Conservation (phyloP, 495 filamentous ascomycete species). For the Trichocladium uniseriatum region DNA sequence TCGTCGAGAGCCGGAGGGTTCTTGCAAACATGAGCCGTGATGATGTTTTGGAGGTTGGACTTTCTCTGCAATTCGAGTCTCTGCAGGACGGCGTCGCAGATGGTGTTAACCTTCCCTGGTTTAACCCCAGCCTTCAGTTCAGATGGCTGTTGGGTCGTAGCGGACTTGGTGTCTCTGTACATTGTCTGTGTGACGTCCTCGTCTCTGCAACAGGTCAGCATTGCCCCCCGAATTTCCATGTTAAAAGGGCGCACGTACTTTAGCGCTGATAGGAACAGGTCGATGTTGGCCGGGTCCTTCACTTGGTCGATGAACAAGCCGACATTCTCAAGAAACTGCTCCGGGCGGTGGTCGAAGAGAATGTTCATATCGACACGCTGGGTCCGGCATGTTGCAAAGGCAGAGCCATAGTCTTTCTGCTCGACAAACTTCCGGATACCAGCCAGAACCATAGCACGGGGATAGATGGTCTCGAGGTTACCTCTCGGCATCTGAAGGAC, state of each 20-base stretch:
- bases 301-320: slow-evolving; percentile 76
- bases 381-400: slow-evolving; percentile 78
- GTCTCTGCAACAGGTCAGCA: slow-evolving; percentile 45
- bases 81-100: slow-evolving; percentile 78
- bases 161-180: slow-evolving; percentile 69
- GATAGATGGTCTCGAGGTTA: slow-evolving; percentile 92
- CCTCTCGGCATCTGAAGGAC: slow-evolving; percentile 90
- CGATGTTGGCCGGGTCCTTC: slow-evolving; percentile 73
- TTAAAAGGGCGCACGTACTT: slow-evolving; percentile 46
- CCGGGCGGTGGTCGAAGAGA: slow-evolving; percentile 81
- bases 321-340: slow-evolving; percentile 71
- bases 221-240: no score
- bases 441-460: slow-evolving; percentile 81
- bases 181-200: slow-evolving; percentile 92
- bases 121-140: slow-evolving; percentile 7
- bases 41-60: slow-evolving; percentile 78
- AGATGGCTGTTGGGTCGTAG: slow-evolving; percentile 12
- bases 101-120: slow-evolving; percentile 66
- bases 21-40: slow-evolving; percentile 93
- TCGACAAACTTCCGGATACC: slow-evolving; percentile 76
- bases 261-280: slow-evolving; percentile 83
- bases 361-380: slow-evolving; percentile 98
- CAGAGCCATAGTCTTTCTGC: slow-evolving; percentile 66
- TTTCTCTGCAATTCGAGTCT: slow-evolving; percentile 52
- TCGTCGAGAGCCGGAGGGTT: slow-evolving; percentile 80